Conservation (phyloP, 148 eudicot genomes). For the Chenopodium quinoa region DNA sequence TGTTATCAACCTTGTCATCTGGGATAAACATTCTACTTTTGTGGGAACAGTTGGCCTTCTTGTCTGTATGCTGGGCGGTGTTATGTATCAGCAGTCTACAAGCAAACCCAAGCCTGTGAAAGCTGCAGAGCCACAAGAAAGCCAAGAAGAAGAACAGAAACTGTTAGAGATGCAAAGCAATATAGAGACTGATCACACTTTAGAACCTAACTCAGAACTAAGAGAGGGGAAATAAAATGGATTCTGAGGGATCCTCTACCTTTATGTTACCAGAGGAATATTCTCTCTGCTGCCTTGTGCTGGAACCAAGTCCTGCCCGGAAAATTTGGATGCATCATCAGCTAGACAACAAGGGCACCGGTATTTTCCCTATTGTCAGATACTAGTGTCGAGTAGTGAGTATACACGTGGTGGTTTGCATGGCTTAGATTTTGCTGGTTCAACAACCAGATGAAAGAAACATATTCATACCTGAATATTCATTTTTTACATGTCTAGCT, state of each 20-base stretch:
- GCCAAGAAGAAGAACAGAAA: conserved; percentile 61
- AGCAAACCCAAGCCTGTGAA: conserved; percentile 56
- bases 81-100: conserved; percentile 81
- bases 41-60: conserved; percentile 89
- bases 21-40: conserved; percentile 89
- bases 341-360: conserved; percentile 7
- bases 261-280: background rate
- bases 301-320: background rate
- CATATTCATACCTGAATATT: background rate
- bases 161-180: conserved; percentile 72
- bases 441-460: background rate
- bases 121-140: conserved; percentile 40
- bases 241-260: background rate
- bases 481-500: background rate
- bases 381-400: background rate
- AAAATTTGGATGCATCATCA: background rate
- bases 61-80: conserved; percentile 91
- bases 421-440: background rate
- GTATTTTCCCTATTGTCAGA: background rate
- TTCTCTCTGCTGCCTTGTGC: background rate
- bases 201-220: conserved; percentile 30
- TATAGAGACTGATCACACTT: conserved; percentile 27
- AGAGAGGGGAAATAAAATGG: conserved; percentile 36
- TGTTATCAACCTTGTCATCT: conserved; percentile 73
- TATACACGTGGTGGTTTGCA: background rate